Evolutionary conservation across 495 filamentous ascomycete genomes (phyloP), one percentile per base, ranked within the genome.

Genomic region (Podospora anserina): DNA sequence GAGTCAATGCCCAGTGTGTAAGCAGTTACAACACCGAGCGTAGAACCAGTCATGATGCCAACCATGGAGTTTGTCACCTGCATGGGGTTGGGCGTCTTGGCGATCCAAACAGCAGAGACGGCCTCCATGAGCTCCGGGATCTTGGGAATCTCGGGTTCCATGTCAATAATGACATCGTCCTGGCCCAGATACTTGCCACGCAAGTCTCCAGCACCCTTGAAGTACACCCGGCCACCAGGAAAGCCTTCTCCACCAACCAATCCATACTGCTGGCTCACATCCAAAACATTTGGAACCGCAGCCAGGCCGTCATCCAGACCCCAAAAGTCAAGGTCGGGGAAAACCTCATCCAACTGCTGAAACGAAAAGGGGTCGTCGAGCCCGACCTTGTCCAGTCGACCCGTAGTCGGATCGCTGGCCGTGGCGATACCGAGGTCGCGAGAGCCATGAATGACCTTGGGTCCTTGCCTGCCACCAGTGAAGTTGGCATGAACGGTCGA

Each of bases 91-190:
- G 86, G 74, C 1, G 91, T 90, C 74, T 98, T 98, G 1, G 94
- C 92, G 73, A 98, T 93, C 96, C 96, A 99, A 5, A 97, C 88
- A 20, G 88, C 85, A 72, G 89, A 91, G 56, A 93, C 81, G 6
- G 88, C 85, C 49, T 92, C 88, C 1, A 73, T 71, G n/a, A 84
- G 70, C 34, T 80, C 81, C 11, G 89, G 86, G 63, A 94, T 80
- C 44, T 87, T 86, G 11, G 93, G 93, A 23, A 96, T 91, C 60
- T 92, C 92, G 27, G 87, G 80, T 56, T 86, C 72, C 53, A 75
- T 78, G 53, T 73, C 82, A 55, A 65, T 84, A 77, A 72, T 80
- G 71, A 65, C 85, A 71, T 15, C 81, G 78, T 66, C 87, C 60
- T 82, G 78, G 28, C 81, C 84, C 49, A 97, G 77, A 67, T 90